Base-by-base conservation (phyloP, 306 rosid species). In the Dryas octopetala region DNA sequence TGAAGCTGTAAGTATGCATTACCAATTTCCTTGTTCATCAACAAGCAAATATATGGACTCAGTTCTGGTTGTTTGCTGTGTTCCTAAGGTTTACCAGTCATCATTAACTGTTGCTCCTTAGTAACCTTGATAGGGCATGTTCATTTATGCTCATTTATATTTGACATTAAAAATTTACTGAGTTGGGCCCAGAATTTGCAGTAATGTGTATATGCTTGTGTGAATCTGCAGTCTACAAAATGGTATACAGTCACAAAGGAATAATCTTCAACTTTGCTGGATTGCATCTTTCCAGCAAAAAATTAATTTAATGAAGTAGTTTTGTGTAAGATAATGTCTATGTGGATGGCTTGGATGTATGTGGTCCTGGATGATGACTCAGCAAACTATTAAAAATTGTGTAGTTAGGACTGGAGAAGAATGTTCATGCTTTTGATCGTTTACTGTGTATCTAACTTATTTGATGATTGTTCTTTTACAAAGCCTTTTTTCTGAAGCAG, bases 1-100 rank as follows among this genome's bases (percentile, higher is more conserved):
- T 58, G 97, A 89, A 81, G 80, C 93, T 71, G 98, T 95, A 84
- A 91, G 96, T 82, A 7, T 63, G n/a, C 41, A 17, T 63, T 74
- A 68, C 68, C 61, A 15, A 54, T 61, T 66, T 58, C 54, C 14
- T 63, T 46, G 11, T 76, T 71, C 41, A 46, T 47, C 40, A 26
- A 12, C 52, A 68, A 50, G 51, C 6, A 60, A 52, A 28, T 49
- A 43, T 5, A 52, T 28, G 19, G 72, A 13, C 58, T 28, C 59
- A 49, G 14, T 26, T n/a, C 15, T 44, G 38, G 40, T 65, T 17
- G 52, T 65, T 65, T 10, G 3, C 47, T 69, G 6, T 16, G 74
- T 51, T 32, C 55, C 58, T 51, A 50, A 5, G 19, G 3, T 32
- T 51, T 5, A 16, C 60, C 47, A 15, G 48, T 68, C 50, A 61